Base-by-base conservation (phyloP, 2,329 filamentous ascomycete species). In the Pyrenophora teres region DNA sequence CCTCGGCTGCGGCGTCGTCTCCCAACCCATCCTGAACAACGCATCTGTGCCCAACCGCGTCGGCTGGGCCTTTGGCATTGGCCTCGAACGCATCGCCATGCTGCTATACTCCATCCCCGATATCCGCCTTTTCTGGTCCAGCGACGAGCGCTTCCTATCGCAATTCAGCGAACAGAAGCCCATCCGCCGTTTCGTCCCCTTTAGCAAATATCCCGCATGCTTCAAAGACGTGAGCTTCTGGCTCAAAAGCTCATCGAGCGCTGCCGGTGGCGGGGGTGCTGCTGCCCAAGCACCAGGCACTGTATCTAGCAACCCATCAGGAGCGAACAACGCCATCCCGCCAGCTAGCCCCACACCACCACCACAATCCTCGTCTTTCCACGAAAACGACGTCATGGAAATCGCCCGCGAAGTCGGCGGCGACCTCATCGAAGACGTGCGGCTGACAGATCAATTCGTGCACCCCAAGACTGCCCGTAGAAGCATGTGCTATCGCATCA, bases 311-410 rank as follows among this genome's bases (percentile, higher is more conserved):
- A 45, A 51, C n/a, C 49, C 41, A 38, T 19, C 44, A 9, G 21
- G 18, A 32, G 4, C 62, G 56, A 2, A 54, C 62, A 21, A 21
- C 19, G 3, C 19, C 19, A 21, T 21, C 19, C 19, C 19, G 5
- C 19, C 19, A 21, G 19, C 19, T 5, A 21, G 19, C 5, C 36
- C 60, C 43, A 55, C 7, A 18, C 12, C 40, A 13, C 54, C 46
- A 46, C 41, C 25, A 27, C 45, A 46, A 46, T 27, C 35, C 19
- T 40, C 40, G 3, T 15, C 48, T 41, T 91, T 96, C 70, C 93
- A 97, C 73, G 92, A 95, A 72, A 97, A 97, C 75, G 94, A 99
- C 74, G 80, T 97, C 44, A 97, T 97, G 93, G 94, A 97, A 76
- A 83, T 97, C 50, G 89, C 97, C 15, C 86, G 94, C 60, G 87